Conservation (phyloP, 2,329 filamentous ascomycete species). For the Epichloe festucae region DNA sequence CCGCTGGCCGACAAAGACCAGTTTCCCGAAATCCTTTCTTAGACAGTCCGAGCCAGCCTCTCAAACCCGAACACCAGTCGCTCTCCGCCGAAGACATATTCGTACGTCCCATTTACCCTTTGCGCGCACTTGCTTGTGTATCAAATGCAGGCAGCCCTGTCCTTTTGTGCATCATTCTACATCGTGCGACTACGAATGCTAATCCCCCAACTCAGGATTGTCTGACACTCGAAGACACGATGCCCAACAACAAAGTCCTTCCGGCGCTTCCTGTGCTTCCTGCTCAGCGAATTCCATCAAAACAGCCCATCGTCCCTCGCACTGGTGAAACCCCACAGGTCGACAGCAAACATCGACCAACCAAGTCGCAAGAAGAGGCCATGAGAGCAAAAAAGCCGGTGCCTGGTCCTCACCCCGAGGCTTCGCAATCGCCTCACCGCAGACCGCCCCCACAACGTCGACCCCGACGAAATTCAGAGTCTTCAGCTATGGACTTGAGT, state of each 20-base stretch:
- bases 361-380: slow-evolving; percentile 55
- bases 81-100: slow-evolving; percentile 58
- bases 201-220: slow-evolving; percentile 40
- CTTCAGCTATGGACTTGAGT: slow-evolving; percentile 50
- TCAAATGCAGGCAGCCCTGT: background rate
- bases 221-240: slow-evolving; percentile 51
- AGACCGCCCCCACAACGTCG: slow-evolving; percentile 29
- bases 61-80: slow-evolving; percentile 30
- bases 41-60: slow-evolving; percentile 34
- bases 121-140: background rate
- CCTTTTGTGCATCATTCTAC: background rate
- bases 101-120: slow-evolving; percentile 40
- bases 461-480: slow-evolving; percentile 65
- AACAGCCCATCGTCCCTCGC: slow-evolving; percentile 11
- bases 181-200: background rate
- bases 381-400: slow-evolving; percentile 32
- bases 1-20: slow-evolving; percentile 36
- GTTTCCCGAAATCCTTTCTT: slow-evolving; percentile 67
- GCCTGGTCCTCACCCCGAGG: slow-evolving; percentile 17
- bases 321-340: slow-evolving; percentile 31
- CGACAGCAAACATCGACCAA: slow-evolving; percentile 40
- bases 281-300: slow-evolving; percentile 24
- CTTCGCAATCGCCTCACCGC: slow-evolving; percentile 26
- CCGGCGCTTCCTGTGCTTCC: slow-evolving; percentile 22
- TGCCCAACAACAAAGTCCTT: slow-evolving; percentile 14